Base-by-base conservation (phyloP, 805 yeast species). In the Pichia eremophila region DNA sequence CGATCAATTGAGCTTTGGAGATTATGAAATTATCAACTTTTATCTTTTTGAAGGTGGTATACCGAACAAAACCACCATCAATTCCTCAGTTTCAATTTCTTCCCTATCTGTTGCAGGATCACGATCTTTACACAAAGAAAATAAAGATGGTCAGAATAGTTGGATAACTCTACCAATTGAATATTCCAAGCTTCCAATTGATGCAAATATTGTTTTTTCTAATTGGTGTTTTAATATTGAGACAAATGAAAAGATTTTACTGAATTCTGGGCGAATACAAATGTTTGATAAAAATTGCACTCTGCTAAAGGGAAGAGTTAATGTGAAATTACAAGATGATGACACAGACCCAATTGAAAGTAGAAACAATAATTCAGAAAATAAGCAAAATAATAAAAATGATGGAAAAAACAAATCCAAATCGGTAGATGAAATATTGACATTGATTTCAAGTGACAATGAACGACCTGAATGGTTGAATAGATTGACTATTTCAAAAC, bases 101-200 rank as follows among this genome's bases (percentile, higher is more conserved):
- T 39, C 44, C 7, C 18, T 41, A 11, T 25, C 40, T 2, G 39
- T 14, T 5, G 8, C 19, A 7, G 28, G 42, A 22, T 19, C 46
- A 11, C n/a, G 15, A 5, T 28, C 47, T 7, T 32, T 31, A 3
- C 19, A 17, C n/a, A 25, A 18, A 4, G 18, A 39, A 15, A 31
- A 4, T 8, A 11, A 40, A 9, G 28, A 12, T 18, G 2, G 11
- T n/a, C 19, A 18, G 8, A 10, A 3, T 12, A 78, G 79, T 50
- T 83, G 88, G 84, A 63, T 87, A 19, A 73, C 75, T 41, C 62
- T 93, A 42, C 91, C 97, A 0, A 74, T 90, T 2, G 71, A 73
- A 46, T 78, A 85, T 53, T 75, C 76, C 46, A 93, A 88, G 57
- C 62, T 91, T n/a, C 82, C 86, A 3, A 60, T 79, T 36, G 74